Evolutionary conservation across 768 basidiomycete species (phyloP), one percentile per base, ranked within the genome.

Genomic region (Agrocybe pediades): DNA sequence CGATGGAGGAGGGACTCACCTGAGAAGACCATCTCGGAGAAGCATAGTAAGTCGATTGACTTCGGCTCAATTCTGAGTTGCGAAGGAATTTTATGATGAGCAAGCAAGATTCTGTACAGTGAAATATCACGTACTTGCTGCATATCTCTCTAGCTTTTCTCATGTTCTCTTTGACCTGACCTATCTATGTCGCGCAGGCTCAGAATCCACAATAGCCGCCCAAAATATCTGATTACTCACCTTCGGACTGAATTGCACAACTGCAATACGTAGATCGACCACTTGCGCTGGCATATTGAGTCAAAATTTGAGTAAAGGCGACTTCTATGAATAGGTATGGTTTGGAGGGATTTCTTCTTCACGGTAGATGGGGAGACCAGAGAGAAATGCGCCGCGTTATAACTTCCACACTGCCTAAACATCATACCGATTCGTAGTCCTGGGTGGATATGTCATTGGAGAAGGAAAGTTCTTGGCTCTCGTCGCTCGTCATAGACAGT

Each of bases 11-110:
- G 15, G n/a, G n/a, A n/a, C n/a, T n/a, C 59, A 89, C 88, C 89
- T 9, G 82, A 86, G 61, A 95, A 86, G n/a, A 83, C 81, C 91
- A 95, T 94, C 71, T 97, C 95, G 0, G 93, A 91, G 27, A 80
- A 76, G 66, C 94, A 94, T 9, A 96, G 71, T 24, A 96, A 77
- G 65, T 97, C 94, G 8, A 95, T 67, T 3, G 88, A 82, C 41
- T 78, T 72, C 0, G 90, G 88, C 33, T 75, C 61, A n/a, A 95
- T 70, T 48, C 92, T 95, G 61, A 36, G n/a, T 40, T 43, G 42
- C 41, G 36, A 17, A 26, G n/a, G 26, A 13, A 41, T 19, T 21
- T 15, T 19, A 26, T 40, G 23, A 45, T 46, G 16, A 45, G 49
- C 26, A 46, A 44, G 53, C 33, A 19, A 53, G 47, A 17, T 44